Evolutionary conservation across 208 protist species (phyloP), one percentile per base, ranked within the genome.

Genomic region (Wallacemonas sp.): DNA sequence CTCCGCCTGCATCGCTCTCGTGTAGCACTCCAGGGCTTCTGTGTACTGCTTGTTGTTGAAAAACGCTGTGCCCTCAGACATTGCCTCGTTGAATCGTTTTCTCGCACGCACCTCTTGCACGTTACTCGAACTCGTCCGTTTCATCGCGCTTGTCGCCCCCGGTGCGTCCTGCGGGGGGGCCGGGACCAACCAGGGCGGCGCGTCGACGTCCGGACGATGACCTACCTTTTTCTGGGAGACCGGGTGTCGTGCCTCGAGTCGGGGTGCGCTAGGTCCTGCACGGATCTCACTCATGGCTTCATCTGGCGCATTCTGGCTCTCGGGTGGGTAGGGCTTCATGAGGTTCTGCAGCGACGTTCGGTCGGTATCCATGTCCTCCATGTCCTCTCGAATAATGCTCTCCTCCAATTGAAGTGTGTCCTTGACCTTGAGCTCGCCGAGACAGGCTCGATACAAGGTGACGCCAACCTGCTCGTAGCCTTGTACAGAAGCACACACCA

Each of bases 371-470:
- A 2, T 39, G n/a, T 51, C 17, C n/a, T 54, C 60, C 45, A 58
- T 51, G 26, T 49, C 47, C 34, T 68, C 47, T 8, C 22, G 31
- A 19, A 55, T 70, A 17, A 42, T 51, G 34, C 31, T 41, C 65
- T 38, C 56, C 28, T 60, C 47, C n/a, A 39, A 28, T 19, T 31
- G 90, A 15, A 84, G 81, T 19, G 77, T 91, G 36, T 82, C 76
- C 68, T 79, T 89, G 67, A 92, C 85, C 64, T 88, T 93, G 0
- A 87, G 84, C 46, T 93, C 84, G 34, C 80, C 80, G 34, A 95
- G 77, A 47, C 86, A 93, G 30, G 90, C 90, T 11, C 90, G 84
- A 66, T 95, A 92, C 8, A 95, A 77, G 1, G 90, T 95, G 68
- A 74, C 83, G 59, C 90, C 84, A 17, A 95, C 65, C 31, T 74